Percentiles rank a stretch among this genome's conserved stretches.
phyloP scores from a whole-genome alignment of 257 asterid genomes.

The Plantago major region DNA sequence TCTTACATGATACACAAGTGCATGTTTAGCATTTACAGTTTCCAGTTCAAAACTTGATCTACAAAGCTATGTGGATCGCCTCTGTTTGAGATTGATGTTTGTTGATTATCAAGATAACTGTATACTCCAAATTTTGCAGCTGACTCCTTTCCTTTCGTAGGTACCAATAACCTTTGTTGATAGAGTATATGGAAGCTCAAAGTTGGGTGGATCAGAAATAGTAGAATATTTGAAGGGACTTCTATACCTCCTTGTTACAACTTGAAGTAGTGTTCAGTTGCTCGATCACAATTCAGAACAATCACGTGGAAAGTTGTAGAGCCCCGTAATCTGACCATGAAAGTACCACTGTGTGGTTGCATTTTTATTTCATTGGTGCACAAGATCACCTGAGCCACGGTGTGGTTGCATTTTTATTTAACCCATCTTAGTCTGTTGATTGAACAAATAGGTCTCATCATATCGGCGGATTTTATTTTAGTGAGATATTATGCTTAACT shows the following conservation, averaged over 20 bases:
- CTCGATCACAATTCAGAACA: conserved; percentile 12
- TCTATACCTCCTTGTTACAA: conserved; percentile 72
- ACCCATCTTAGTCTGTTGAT: too few species aligned
- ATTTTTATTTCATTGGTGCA: background rate
- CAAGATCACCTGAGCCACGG: too few species aligned
- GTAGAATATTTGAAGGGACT: conserved; percentile 92
- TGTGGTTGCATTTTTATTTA: too few species aligned
- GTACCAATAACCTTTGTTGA: conserved; percentile 95
- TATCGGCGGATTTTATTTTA: too few species aligned
- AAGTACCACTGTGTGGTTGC: too few species aligned
- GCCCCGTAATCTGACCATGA: background rate
- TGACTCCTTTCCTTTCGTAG: conserved; percentile 27
- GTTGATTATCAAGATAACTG: too few species aligned
- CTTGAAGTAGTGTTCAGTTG: conserved; percentile 35
- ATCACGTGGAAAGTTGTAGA: background rate
- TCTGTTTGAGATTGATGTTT: background rate
- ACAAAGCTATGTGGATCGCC: background rate
- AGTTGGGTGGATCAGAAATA: conserved; percentile 95
- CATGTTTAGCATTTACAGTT: too few species aligned
- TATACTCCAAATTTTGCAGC: conserved; percentile 9
- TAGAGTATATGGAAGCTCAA: conserved; percentile 91
- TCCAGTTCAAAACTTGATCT: background rate
- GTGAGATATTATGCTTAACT: too few species aligned
- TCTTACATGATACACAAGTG: too few species aligned
- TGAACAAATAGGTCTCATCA: too few species aligned